Base-by-base conservation (phyloP, 163 green algal species). In the Scenedesmus sp. region DNA sequence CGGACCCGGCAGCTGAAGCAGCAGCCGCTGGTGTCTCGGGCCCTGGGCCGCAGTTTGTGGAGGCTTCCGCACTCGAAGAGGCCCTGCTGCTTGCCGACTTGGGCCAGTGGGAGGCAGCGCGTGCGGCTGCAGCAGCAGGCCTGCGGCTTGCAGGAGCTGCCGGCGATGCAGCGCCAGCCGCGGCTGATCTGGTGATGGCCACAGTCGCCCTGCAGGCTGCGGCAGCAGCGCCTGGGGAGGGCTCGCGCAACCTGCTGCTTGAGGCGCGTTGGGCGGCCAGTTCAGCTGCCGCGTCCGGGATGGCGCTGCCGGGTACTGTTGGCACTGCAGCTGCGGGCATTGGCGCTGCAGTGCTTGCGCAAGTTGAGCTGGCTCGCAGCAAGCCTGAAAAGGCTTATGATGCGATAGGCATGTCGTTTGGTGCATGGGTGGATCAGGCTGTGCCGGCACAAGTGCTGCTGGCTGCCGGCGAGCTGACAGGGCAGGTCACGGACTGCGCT, bases 31-130 rank as follows among this genome's bases (percentile, higher is more conserved):
- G 56, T 18, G 22, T 81, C 40, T n/a, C 22, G 33, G 22, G 56
- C 3, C 79, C 79, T 13, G 37, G 49, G 0, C 10, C 22, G 10
- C n/a, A 49, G 7, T 76, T 65, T 26, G 35, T 85, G 5, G 56
- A 73, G 35, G 82, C 56, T 68, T 81, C 87, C 20, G 73, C 81
- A 16, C n/a, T 93, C 26, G 72, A 92, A 40, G 81, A 90, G 43
- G 86, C 76, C 46, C 68, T 94, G 81, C 86, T 93, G 86, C 86
- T 90, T 44, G 86, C 90, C 18, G 81, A 92, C 20, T 46, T 91
- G n/a, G 56, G 81, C 12, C 72, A 91, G n/a, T 82, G 53, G 46
- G 72, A 90, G n/a, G 89, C 70, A 6, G 73, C 90, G 33, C 68
- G 46, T 37, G 40, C 49, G n/a, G 88, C 82, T 35, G 81, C 82